Conservation (phyloP, 2,329 filamentous ascomycete species). For the Fonsecaea nubica region DNA sequence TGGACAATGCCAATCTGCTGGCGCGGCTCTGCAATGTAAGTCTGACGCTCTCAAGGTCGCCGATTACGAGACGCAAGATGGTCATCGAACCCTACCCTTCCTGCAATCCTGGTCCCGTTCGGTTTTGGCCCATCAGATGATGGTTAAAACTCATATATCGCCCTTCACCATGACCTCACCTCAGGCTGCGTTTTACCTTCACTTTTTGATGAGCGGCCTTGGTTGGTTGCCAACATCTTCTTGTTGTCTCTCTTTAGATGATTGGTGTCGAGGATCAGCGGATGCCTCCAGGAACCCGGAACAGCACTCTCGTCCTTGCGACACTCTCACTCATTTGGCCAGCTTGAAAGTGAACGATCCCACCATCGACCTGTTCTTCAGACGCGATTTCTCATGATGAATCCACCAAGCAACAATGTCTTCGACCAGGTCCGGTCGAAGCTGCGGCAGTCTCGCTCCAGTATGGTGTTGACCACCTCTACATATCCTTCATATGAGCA, state of each 20-base stretch:
- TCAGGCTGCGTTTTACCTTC: not conserved
- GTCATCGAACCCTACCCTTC: conserved; percentile 1
- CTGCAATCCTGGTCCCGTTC: not conserved
- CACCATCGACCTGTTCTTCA: not conserved
- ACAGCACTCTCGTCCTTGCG: not conserved
- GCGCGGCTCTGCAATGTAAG: not conserved
- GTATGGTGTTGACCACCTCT: conserved; percentile 9
- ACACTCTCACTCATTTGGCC: not conserved
- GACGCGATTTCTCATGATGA: conserved; percentile 11
- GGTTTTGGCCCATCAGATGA: not conserved
- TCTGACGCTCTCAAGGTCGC: conserved; percentile 9
- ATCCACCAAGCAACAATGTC: conserved; percentile 17
- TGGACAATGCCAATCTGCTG: conserved; percentile 6
- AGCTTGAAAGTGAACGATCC: not conserved
- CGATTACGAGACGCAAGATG: conserved; percentile 7
- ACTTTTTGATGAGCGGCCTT: not conserved
- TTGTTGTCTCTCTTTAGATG: not conserved
- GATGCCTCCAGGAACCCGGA: not conserved
- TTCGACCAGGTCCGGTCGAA: conserved; percentile 29
- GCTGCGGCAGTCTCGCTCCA: conserved; percentile 32
- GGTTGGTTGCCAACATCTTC: conserved; percentile 8
- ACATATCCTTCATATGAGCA: not conserved
- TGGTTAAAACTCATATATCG: conserved; percentile 7
- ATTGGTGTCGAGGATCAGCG: not conserved
- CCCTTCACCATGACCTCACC: conserved; percentile 3